Evolutionary conservation across 495 filamentous ascomycete genomes (phyloP).

Genomic region (Gamarada debralockiae): DNA sequence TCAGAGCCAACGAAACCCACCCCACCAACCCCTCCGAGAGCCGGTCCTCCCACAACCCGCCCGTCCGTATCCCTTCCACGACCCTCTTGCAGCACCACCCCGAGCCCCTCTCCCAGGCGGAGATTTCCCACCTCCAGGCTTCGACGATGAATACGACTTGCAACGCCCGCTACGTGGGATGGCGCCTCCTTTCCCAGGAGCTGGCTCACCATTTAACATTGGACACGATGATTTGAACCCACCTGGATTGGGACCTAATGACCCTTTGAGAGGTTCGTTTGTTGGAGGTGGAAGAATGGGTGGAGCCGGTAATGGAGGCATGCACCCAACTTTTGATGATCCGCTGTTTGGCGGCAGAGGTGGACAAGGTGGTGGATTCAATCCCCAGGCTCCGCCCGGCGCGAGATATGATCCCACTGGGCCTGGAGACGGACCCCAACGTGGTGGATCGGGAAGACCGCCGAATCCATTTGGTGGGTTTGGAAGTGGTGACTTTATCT

Average conservation of each 20-base stretch:
- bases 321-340: constrained; percentile 96
- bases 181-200: constrained; percentile 39
- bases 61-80: constrained; percentile 62
- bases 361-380: constrained; percentile 41
- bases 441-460: constrained; percentile 41
- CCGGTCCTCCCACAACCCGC: constrained; percentile 52
- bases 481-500: constrained; percentile 67
- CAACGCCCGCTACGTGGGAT: constrained; percentile 58
- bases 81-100: constrained; percentile 60
- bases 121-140: constrained; percentile 84
- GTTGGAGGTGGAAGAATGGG: constrained; percentile 42
- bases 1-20: constrained; percentile 30
- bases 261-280: constrained; percentile 68
- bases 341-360: constrained; percentile 72
- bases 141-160: constrained; percentile 92
- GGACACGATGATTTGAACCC: constrained; percentile 88
- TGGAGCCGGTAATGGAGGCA: constrained; percentile 58
- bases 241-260: constrained; percentile 76
- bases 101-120: constrained; percentile 63
- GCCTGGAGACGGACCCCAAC: constrained; percentile 56
- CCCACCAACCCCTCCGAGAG: constrained; percentile 48
- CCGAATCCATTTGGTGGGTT: constrained; percentile 63
- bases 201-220: constrained; percentile 56
- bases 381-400: constrained; percentile 54
- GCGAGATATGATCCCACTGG: constrained; percentile 76